These are phyloP conservation scores for Xylariaceae sp. DNA, from an alignment of 2,329 filamentous ascomycete genomes.

Conservation along the genomic window DNA sequence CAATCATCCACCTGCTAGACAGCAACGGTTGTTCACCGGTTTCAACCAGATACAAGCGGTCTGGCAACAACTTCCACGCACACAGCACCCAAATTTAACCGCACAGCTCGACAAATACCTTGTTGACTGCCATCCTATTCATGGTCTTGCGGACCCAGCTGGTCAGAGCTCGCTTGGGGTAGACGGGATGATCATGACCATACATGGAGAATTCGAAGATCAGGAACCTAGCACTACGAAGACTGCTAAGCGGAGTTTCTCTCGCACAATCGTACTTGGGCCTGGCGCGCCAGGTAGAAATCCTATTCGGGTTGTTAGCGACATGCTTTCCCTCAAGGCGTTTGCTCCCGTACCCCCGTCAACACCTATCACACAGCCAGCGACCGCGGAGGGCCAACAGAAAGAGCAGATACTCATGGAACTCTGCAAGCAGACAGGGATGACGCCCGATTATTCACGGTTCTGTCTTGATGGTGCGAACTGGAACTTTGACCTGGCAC, in stretches of 20 bases:
- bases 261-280: constrained; percentile 79
- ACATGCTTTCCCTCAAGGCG: constrained; percentile 76
- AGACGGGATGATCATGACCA: constrained; percentile 76
- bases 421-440: constrained; percentile 77
- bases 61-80: constrained; percentile 75
- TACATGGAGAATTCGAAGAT: constrained; percentile 89
- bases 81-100: constrained; percentile 75
- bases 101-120: constrained; percentile 75
- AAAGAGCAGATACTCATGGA: constrained; percentile 76
- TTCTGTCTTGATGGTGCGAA: constrained; percentile 80
- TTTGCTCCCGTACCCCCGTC: constrained; percentile 60
- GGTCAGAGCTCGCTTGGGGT: constrained; percentile 70
- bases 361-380: constrained; percentile 33
- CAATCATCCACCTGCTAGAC: constrained; percentile 63
- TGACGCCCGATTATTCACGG: constrained; percentile 79
- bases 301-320: constrained; percentile 77
- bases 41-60: constrained; percentile 67
- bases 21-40: constrained; percentile 72
- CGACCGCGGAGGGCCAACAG: constrained; percentile 51
- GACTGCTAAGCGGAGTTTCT: constrained; percentile 76
- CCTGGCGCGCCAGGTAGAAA: constrained; percentile 71
- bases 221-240: constrained; percentile 62
- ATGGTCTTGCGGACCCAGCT: constrained; percentile 73
- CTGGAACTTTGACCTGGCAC: constrained; percentile 81
- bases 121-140: constrained; percentile 79